A percentile compares a stretch with the other conserved stretches of the same genome.
phyloP scores from a whole-genome alignment of 108 stramenopile genomes.

The Cyclostephanos tholiformis region DNA sequence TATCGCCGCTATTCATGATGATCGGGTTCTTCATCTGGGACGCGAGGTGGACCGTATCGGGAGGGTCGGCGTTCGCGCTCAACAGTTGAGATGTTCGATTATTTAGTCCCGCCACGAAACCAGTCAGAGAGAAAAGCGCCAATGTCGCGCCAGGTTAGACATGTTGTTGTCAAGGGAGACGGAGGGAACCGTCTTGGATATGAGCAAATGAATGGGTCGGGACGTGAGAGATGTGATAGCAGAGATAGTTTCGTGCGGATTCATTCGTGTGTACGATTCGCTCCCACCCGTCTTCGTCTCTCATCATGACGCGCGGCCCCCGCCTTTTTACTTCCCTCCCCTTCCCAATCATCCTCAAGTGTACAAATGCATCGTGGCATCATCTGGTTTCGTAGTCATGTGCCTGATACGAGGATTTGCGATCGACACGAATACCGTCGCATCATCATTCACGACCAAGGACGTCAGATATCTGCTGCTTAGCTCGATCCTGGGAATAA shows the following conservation, averaged over 20 bases:
- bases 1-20: constrained; percentile 67
- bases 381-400: constrained; percentile 63
- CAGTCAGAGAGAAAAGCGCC: no score
- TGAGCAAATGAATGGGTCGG: no score
- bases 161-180: no score
- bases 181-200: no score
- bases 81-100: constrained; percentile 37
- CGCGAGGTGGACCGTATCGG: constrained; percentile 56
- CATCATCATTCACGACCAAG: constrained; percentile 17
- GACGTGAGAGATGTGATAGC: no score
- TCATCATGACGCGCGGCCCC: neutral
- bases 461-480: constrained; percentile 66
- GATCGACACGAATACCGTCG: neutral
- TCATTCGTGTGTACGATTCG: no score
- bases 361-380: constrained; percentile 84
- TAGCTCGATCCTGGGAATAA: constrained; percentile 77
- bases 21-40: constrained; percentile 86
- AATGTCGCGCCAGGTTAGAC: no score
- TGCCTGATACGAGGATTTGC: constrained; percentile 30
- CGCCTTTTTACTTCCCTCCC: neutral
- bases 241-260: no score
- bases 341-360: constrained; percentile 4
- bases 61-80: constrained; percentile 74
- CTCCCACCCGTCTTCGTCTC: no score
- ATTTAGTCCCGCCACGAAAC: no score